These are phyloP conservation scores for Ophiocordyceps sinensis DNA, from an alignment of 2,329 filamentous ascomycete genomes.

Conservation along the genomic window DNA sequence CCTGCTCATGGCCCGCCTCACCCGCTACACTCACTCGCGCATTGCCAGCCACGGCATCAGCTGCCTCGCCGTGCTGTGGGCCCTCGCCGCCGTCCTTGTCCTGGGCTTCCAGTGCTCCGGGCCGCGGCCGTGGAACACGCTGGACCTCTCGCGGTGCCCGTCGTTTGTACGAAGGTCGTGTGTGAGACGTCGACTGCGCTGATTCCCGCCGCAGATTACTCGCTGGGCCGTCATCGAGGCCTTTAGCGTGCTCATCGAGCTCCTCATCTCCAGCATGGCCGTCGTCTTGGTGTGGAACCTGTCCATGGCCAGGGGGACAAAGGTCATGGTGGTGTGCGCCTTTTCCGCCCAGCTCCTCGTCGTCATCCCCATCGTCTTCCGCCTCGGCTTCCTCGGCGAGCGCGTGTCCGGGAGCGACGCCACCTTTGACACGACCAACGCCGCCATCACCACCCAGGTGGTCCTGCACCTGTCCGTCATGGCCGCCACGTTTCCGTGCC, in stretches of 20 bases:
- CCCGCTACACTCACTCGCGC: constrained; percentile 4
- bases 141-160: neutral
- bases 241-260: constrained; percentile 5
- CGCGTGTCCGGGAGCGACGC: neutral
- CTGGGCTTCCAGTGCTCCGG: constrained; percentile 4
- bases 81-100: constrained; percentile 1
- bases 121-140: constrained; percentile 3
- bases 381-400: constrained; percentile 2
- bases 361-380: constrained; percentile 5
- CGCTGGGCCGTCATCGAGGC: constrained; percentile 5
- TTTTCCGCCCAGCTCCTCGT: constrained; percentile 8
- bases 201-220: constrained; percentile 4
- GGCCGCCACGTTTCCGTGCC: constrained; percentile 8
- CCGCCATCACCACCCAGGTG: constrained; percentile 5
- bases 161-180: neutral
- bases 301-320: constrained; percentile 5
- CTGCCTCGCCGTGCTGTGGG: constrained; percentile 2
- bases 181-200: no score
- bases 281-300: constrained; percentile 5
- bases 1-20: constrained; percentile 5
- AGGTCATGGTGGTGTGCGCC: constrained; percentile 5
- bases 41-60: constrained; percentile 3
- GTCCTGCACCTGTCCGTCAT: constrained; percentile 9
- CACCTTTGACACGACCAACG: constrained; percentile 1
- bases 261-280: constrained; percentile 5